Evolutionary conservation across 2,329 filamentous ascomycete species (phyloP).

Genomic region (Colletotrichum costaricense): DNA sequence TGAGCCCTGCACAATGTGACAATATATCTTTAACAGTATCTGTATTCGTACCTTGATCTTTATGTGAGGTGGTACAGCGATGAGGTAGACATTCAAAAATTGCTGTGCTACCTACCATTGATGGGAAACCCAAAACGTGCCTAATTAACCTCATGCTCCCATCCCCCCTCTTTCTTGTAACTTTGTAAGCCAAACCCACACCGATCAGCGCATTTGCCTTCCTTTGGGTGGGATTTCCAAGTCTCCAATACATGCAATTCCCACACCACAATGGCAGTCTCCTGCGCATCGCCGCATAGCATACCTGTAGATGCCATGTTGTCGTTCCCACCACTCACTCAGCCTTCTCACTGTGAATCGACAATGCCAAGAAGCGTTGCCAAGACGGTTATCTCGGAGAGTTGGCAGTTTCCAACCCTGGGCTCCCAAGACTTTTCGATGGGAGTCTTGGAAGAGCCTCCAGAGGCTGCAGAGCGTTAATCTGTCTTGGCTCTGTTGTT

Average conservation of each 20-base stretch:
- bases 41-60: neutral
- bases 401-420: slow-evolving; percentile 6
- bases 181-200: neutral
- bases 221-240: neutral
- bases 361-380: slow-evolving; percentile 9
- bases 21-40: neutral
- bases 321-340: neutral
- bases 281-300: too few species aligned
- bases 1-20: neutral
- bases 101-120: neutral
- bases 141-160: slow-evolving; percentile 21
- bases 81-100: neutral
- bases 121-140: neutral
- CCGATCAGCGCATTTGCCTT: neutral
- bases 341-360: neutral
- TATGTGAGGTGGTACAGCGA: too few species aligned
- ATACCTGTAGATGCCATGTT: neutral
- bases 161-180: neutral
- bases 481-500: slow-evolving; percentile 6
- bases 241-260: neutral
- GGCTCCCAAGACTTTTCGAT: slow-evolving; percentile 10
- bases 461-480: neutral
- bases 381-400: slow-evolving; percentile 30
- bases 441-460: neutral
- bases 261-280: neutral